Conservation (phyloP, 169 alveolate species). For the Eimeria tenella region DNA sequence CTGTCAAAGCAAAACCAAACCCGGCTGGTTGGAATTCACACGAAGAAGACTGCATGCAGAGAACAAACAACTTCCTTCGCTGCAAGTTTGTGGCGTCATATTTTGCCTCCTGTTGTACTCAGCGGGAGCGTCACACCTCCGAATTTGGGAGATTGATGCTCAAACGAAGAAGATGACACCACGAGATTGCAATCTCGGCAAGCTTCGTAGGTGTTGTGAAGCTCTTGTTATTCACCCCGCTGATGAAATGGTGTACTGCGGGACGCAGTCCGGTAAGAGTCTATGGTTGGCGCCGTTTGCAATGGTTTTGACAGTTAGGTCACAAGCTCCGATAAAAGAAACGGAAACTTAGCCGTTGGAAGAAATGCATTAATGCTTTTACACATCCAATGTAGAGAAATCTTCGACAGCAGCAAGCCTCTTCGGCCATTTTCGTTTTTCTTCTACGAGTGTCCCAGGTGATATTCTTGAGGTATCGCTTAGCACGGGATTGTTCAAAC, state of each 20-base stretch:
- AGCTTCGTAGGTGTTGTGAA: conserved; percentile 87
- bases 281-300: too few relatives aligned
- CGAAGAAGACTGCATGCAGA: neutral
- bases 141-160: conserved; percentile 85
- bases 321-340: too few relatives aligned
- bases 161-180: conserved; percentile 83
- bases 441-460: conserved; percentile 35
- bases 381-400: neutral
- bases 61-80: too few relatives aligned
- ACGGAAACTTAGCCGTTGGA: neutral
- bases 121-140: conserved; percentile 90
- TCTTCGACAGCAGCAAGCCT: neutral
- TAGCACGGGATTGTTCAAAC: conserved; percentile 86
- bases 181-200: conserved; percentile 84
- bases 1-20: neutral
- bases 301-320: too few relatives aligned
- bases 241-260: conserved; percentile 91
- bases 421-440: neutral
- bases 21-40: neutral
- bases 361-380: neutral
- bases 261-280: conserved; percentile 94
- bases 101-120: neutral
- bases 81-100: too few relatives aligned
- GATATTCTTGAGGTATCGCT: conserved; percentile 79
- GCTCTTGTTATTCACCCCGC: conserved; percentile 88